A percentile compares a stretch with the other conserved stretches of the same genome.
Evolutionary conservation across 306 rosid genomes (phyloP).

Genomic region (Psophocarpus tetragonolobus): DNA sequence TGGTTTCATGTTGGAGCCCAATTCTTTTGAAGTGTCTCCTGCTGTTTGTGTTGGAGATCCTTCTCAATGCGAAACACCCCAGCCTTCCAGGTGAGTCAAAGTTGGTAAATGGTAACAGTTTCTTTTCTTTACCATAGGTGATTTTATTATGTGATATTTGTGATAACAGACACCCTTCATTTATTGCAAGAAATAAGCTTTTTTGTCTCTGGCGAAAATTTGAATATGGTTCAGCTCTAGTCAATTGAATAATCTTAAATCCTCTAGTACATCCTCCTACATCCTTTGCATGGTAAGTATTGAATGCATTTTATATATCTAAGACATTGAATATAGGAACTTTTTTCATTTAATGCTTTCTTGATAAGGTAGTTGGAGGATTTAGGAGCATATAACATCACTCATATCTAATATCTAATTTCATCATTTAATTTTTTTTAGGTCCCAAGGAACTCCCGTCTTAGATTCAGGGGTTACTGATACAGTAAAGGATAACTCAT

Average conservation of each 20-base stretch:
- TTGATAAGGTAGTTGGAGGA: background rate
- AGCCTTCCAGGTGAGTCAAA: constrained; percentile 56
- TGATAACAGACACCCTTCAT: background rate
- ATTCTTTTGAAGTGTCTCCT: constrained; percentile 48
- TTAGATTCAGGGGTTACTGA: constrained; percentile 51
- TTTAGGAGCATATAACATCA: background rate
- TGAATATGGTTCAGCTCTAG: constrained; percentile 10
- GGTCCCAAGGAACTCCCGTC: constrained; percentile 58
- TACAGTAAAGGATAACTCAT: constrained; percentile 43
- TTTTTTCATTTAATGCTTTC: background rate
- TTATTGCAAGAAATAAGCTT: background rate
- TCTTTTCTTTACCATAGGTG: constrained; percentile 22
- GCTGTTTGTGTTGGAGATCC: constrained; percentile 47
- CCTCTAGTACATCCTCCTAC: background rate
- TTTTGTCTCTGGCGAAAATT: background rate
- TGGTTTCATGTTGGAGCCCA: constrained; percentile 79
- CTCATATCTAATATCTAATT: constrained; percentile 25
- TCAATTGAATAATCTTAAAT: background rate
- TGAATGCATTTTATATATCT: background rate
- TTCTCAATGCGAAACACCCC: constrained; percentile 48
- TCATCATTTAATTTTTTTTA: constrained; percentile 41
- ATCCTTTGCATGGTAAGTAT: background rate
- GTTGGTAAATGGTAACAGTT: constrained; percentile 1
- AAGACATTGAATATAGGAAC: background rate
- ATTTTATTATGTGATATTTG: background rate